These are phyloP conservation scores for Fusarium sp. DNA, from an alignment of 2,329 filamentous ascomycete genomes.

Conservation along the genomic window DNA sequence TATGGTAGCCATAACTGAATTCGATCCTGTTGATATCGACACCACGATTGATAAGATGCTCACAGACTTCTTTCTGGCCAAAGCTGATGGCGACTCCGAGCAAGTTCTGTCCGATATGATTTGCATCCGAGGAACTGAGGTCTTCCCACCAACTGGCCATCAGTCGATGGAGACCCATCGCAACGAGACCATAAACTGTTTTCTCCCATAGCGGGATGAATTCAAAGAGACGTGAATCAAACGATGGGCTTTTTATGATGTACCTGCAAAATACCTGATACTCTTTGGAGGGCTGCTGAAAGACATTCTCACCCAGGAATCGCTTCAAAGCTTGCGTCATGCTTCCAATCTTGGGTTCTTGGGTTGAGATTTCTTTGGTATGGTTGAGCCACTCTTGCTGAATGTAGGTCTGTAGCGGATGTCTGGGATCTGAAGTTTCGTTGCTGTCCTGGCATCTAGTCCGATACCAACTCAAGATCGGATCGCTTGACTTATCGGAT, in stretches of 20 bases:
- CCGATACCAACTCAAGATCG: no score
- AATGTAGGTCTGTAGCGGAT: no score
- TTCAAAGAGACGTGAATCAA: no score
- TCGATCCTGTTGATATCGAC: neutral
- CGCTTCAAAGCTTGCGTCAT: neutral
- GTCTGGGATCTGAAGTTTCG: no score
- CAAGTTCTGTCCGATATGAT: neutral
- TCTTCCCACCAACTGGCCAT: conserved; percentile 13
- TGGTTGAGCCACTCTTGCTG: no score
- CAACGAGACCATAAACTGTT: neutral
- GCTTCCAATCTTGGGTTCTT: no score
- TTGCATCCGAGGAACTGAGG: neutral
- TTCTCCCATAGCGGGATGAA: neutral
- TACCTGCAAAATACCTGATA: neutral
- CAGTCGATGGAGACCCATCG: neutral
- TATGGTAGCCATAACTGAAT: no score
- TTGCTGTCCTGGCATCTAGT: no score
- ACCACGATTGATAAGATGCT: neutral
- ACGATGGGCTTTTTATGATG: no score
- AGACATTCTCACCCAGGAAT: neutral
- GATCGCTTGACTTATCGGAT: no score
- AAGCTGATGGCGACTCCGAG: neutral
- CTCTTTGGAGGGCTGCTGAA: neutral
- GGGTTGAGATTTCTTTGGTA: no score
- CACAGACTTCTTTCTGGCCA: conserved; percentile 2